Evolutionary conservation across 1,139 yeast genomes (phyloP).

Genomic region (Dujonia santamariae): DNA sequence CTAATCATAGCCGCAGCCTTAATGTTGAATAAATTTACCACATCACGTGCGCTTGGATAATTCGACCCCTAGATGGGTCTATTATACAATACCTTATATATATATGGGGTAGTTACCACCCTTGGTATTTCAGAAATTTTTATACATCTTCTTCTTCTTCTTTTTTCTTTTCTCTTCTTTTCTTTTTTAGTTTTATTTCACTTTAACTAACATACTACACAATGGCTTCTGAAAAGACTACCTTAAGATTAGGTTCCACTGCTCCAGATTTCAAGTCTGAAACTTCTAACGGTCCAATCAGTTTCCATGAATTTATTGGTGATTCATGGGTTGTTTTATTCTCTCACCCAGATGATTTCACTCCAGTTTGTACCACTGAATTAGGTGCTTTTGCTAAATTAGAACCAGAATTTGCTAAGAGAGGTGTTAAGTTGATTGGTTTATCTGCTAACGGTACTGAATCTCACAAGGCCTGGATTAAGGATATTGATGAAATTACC

Average conservation of each 20-base stretch:
- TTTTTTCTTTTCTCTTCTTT: slow-evolving; percentile 1
- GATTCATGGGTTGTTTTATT: slow-evolving; percentile 81
- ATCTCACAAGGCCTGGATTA: slow-evolving; percentile 77
- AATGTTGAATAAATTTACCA: slow-evolving; percentile 5
- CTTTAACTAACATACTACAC: neutral
- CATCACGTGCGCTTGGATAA: slow-evolving; percentile 10
- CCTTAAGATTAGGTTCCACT: slow-evolving; percentile 55
- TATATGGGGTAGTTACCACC: neutral
- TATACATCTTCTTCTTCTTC: neutral
- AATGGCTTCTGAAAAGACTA: slow-evolving; percentile 9
- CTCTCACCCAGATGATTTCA: slow-evolving; percentile 92
- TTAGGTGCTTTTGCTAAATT: slow-evolving; percentile 86
- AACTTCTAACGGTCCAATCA: slow-evolving; percentile 73
- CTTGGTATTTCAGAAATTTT: neutral
- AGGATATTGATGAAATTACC: slow-evolving; percentile 79
- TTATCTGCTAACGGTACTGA: slow-evolving; percentile 78
- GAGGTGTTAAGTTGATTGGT: slow-evolving; percentile 83
- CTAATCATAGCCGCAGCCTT: too few relatives aligned
- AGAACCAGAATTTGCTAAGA: slow-evolving; percentile 76
- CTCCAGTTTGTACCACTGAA: slow-evolving; percentile 95
- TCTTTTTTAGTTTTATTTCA: neutral
- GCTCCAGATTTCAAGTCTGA: slow-evolving; percentile 86
- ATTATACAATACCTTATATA: neutral
- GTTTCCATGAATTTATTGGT: slow-evolving; percentile 80
- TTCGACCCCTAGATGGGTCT: slow-evolving; percentile 6